These are phyloP conservation scores for Xylariaceae sp. DNA, from an alignment of 2,329 filamentous ascomycete species.

Conservation along the genomic window DNA sequence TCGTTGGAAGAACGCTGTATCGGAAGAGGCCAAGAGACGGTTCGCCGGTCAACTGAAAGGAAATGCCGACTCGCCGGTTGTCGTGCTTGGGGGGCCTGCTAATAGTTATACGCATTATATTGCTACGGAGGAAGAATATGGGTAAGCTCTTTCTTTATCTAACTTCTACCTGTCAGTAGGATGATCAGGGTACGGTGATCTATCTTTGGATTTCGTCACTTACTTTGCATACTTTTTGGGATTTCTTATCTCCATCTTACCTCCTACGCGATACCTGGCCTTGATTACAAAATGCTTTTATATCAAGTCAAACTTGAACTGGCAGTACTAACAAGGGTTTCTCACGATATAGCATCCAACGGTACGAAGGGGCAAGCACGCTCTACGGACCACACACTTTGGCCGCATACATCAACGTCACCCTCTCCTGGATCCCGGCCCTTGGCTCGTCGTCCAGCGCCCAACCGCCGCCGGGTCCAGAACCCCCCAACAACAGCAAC, in stretches of 20 bases:
- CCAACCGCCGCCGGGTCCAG: constrained; percentile 45
- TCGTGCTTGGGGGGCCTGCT: constrained; percentile 81
- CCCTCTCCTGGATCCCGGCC: constrained; percentile 63
- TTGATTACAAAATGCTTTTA: background rate
- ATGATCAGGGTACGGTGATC: too few relatives aligned
- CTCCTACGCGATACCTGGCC: background rate
- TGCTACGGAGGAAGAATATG: constrained; percentile 73
- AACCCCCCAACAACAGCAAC: constrained; percentile 74
- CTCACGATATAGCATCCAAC: constrained; percentile 61
- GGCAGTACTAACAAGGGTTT: constrained; percentile 25
- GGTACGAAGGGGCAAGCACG: constrained; percentile 88
- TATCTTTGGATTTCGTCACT: background rate
- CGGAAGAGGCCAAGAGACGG: constrained; percentile 44
- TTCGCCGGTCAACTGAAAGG: constrained; percentile 42
- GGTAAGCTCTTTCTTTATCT: constrained; percentile 26
- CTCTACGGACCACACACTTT: constrained; percentile 80
- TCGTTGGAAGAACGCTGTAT: constrained; percentile 73
- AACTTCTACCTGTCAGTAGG: too few relatives aligned
- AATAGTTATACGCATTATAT: constrained; percentile 89
- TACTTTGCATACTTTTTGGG: background rate
- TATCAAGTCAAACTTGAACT: background rate
- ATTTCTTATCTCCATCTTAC: background rate
- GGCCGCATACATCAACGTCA: constrained; percentile 81
- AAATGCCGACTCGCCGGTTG: constrained; percentile 50
- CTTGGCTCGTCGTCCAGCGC: constrained; percentile 47